Conservation (phyloP, 1,284 basidiomycete species). For the Chondrostereum purpureum region DNA sequence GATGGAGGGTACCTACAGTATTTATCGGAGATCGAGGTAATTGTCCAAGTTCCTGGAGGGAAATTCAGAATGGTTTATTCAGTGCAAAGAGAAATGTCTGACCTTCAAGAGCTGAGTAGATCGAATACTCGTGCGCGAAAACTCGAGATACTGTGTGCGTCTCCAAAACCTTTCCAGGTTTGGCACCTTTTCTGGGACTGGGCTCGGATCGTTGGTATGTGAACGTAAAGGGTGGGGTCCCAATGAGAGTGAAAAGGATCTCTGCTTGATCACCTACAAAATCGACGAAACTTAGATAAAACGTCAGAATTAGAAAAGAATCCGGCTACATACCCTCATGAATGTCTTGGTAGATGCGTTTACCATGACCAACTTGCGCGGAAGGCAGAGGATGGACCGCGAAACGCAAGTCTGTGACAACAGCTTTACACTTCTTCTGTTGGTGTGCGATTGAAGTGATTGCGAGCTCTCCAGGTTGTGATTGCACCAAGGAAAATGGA, state of each 20-base stretch:
- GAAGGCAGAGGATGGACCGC: slow-evolving; percentile 80
- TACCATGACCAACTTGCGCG: slow-evolving; percentile 83
- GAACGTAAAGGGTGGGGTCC: slow-evolving; percentile 93
- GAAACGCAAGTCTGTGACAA: slow-evolving; percentile 72
- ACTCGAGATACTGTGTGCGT: slow-evolving; percentile 86
- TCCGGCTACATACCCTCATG: slow-evolving; percentile 61
- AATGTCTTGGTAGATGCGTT: slow-evolving; percentile 76
- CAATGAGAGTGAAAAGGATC: slow-evolving; percentile 83
- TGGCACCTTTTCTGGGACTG: slow-evolving; percentile 54
- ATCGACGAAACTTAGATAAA: neutral
- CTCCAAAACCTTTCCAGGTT: slow-evolving; percentile 71
- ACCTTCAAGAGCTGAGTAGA: slow-evolving; percentile 87
- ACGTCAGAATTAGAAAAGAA: neutral
- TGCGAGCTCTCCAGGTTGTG: slow-evolving; percentile 75
- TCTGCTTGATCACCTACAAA: slow-evolving; percentile 80
- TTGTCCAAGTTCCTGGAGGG: slow-evolving; percentile 76
- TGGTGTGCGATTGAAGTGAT: slow-evolving; percentile 87
- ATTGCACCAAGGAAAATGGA: slow-evolving; percentile 79
- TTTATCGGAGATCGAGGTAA: slow-evolving; percentile 83
- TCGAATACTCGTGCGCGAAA: slow-evolving; percentile 71
- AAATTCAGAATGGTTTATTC: slow-evolving; percentile 7
- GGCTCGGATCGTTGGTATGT: slow-evolving; percentile 82
- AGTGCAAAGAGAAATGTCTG: slow-evolving; percentile 23
- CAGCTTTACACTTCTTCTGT: slow-evolving; percentile 81
- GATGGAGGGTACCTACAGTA: slow-evolving; percentile 75